Conservation (phyloP, 331 rosid species). For the Ulmus americana region DNA sequence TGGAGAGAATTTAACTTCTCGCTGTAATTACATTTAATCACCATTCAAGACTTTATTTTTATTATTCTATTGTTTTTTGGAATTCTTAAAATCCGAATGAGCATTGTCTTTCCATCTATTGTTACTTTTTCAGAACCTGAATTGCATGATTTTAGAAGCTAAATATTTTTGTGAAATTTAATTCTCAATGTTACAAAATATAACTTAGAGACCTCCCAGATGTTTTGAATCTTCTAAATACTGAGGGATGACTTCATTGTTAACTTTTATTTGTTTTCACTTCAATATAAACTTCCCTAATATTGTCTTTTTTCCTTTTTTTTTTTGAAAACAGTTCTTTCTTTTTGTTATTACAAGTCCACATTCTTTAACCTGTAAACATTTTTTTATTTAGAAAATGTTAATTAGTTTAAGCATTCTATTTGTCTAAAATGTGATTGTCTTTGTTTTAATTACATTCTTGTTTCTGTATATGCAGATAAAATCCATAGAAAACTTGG, state of each 20-base stretch:
- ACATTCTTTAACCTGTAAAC: neutral
- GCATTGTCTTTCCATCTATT: conserved; percentile 15
- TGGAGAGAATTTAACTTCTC: conserved; percentile 95
- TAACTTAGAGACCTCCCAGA: neutral
- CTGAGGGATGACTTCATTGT: neutral
- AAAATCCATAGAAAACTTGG: conserved; percentile 86
- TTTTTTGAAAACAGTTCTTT: neutral
- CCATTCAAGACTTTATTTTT: conserved; percentile 34
- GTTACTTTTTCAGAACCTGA: neutral
- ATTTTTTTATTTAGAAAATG: neutral
- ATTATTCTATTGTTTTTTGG: conserved; percentile 7
- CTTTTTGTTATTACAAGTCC: neutral
- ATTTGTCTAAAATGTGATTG: neutral
- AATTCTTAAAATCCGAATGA: neutral
- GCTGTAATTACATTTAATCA: conserved; percentile 85
- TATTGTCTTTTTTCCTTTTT: neutral
- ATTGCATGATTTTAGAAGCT: neutral
- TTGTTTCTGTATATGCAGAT: conserved; percentile 44
- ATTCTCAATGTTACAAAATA: neutral
- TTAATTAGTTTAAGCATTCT: neutral
- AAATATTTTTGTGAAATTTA: neutral
- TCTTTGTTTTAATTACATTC: neutral
- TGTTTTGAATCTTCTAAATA: neutral
- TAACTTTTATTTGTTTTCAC: neutral
- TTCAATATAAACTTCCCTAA: too few relatives aligned